These are phyloP conservation scores for Mucor circinelloides DNA, from an alignment of 371 early-diverging fungal species.

Conservation along the genomic window DNA sequence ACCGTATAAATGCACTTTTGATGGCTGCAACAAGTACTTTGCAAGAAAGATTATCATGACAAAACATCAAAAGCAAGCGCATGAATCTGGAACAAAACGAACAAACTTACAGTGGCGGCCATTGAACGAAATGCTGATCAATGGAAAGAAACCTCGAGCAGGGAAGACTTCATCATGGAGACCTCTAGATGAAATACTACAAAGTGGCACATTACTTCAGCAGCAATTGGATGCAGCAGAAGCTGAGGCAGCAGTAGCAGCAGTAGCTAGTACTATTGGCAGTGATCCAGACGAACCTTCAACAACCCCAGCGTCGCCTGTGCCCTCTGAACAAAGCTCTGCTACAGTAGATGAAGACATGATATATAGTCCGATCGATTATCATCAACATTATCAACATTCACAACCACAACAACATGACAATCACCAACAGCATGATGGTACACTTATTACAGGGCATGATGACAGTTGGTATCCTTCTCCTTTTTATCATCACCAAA, in stretches of 20 bases:
- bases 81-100: slow-evolving; percentile 16
- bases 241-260: neutral
- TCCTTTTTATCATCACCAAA: neutral
- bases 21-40: slow-evolving; percentile 43
- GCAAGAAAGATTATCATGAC: slow-evolving; percentile 24
- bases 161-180: slow-evolving; percentile 12
- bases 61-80: slow-evolving; percentile 26
- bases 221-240: slow-evolving; percentile 6
- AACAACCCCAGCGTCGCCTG: slow-evolving; percentile 14
- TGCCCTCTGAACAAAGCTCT: slow-evolving; percentile 19
- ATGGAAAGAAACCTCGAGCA: neutral
- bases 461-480: slow-evolving; percentile 1
- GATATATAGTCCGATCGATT: slow-evolving; percentile 12
- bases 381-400: neutral
- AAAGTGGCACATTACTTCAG: slow-evolving; percentile 13
- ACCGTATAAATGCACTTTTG: slow-evolving; percentile 59
- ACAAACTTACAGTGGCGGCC: slow-evolving; percentile 25
- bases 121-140: slow-evolving; percentile 16
- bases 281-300: neutral
- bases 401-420: neutral
- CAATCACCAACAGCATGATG: neutral
- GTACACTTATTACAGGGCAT: neutral
- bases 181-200: slow-evolving; percentile 14
- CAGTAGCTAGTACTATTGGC: neutral
- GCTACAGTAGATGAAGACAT: slow-evolving; percentile 17